Evolutionary conservation across 2,329 filamentous ascomycete genomes (phyloP), one percentile per base, ranked within the genome.

Genomic region (Colletotrichum lini): DNA sequence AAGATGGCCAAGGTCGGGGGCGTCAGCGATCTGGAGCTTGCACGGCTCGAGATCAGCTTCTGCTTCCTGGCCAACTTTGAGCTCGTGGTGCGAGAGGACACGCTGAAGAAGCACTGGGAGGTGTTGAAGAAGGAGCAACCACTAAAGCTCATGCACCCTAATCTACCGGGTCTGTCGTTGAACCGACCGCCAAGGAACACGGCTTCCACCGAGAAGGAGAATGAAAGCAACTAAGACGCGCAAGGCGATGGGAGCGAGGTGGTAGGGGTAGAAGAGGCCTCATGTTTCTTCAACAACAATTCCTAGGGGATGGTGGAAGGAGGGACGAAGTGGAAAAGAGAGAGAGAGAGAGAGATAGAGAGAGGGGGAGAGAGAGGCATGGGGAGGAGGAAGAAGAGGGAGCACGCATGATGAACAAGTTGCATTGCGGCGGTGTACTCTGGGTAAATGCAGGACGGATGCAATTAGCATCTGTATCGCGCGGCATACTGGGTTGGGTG

Each of bases 1-100:
- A 92, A 94, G 66, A 91, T 98, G 74, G 92, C 96, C 21, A 93
- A 92, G 74, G 95, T 98, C 1, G 96, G 96, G 52, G 96, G 96
- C 21, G 94, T 98, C 18, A 94, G 90, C 77, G 93, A 94, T 78
- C 84, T 86, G 21, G 95, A 98, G 82, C 87, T 99, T 62, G 93
- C 93, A 50, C 88, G 93, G 71, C 84, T 98, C 52, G 96, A 98
- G 84, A 93, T 98, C 72, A 95, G 93, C 77, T 96, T 96, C 78
- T 95, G 93, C 82, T 96, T 95, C 79, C 83, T 97, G 70, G 91
- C 92, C n/a, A 92, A 94, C 62, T 97, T 97, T 78, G 93, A 96
- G 76, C 85, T 97, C 49, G 91, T 94, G 4, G 87, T 84, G 5
- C 77, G 76, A 6, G 79, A 81, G 56, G 77, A 78, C 53, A 67